Evolutionary conservation across 441 rosid species (phyloP).

Genomic region (Flueggea neowawraea): DNA sequence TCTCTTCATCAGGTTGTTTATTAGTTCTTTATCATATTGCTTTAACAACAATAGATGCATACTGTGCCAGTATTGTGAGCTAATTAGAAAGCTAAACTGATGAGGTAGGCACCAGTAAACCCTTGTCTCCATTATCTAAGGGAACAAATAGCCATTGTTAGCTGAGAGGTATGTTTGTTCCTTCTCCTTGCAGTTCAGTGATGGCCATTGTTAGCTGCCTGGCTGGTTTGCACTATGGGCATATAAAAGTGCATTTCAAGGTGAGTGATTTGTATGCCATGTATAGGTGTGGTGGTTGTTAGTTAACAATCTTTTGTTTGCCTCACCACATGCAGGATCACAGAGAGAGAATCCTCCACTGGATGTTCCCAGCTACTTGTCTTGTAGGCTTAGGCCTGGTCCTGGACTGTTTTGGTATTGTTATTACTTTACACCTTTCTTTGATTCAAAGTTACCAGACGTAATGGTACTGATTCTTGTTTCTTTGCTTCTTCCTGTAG

Average conservation of each 20-base stretch:
- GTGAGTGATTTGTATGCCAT: constrained; percentile 27
- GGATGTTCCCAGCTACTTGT: constrained; percentile 51
- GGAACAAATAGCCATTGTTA: too few species aligned
- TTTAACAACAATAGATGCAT: not conserved
- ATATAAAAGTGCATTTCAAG: constrained; percentile 70
- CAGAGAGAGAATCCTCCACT: constrained; percentile 45
- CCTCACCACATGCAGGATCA: constrained; percentile 45
- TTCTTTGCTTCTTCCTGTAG: constrained; percentile 23
- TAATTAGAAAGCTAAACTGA: too few species aligned
- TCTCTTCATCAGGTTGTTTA: not conserved
- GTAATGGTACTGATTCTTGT: not conserved
- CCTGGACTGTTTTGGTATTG: constrained; percentile 47
- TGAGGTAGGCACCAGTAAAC: too few species aligned
- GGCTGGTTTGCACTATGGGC: constrained; percentile 80
- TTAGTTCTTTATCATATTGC: not conserved
- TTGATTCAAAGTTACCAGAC: not conserved
- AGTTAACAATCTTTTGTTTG: not conserved
- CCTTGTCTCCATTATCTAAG: too few species aligned
- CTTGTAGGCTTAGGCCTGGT: constrained; percentile 46
- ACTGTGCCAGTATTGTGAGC: not conserved
- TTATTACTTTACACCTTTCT: not conserved
- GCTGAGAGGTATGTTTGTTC: not conserved
- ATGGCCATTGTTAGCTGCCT: constrained; percentile 78
- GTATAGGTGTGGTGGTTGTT: not conserved
- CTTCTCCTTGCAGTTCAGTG: constrained; percentile 52